These are phyloP conservation scores for Geopyxis carbonaria DNA, from an alignment of 495 filamentous ascomycete species.

Conservation along the genomic window DNA sequence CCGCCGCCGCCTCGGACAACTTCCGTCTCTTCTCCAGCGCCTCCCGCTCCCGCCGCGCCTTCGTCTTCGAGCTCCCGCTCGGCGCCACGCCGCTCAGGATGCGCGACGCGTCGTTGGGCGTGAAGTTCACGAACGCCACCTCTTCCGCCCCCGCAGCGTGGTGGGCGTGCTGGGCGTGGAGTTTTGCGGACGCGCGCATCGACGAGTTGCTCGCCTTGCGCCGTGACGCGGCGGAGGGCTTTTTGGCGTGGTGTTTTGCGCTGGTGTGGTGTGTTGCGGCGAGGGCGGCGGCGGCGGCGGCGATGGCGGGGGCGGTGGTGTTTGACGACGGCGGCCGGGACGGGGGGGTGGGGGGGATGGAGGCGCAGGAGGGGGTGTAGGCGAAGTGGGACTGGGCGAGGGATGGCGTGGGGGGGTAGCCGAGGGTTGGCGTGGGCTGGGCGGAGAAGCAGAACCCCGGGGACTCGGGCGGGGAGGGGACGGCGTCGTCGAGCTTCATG, in stretches of 20 bases:
- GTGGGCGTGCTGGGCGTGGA: slow-evolving; percentile 8
- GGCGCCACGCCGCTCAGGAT: slow-evolving; percentile 87
- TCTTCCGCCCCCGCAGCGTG: slow-evolving; percentile 23
- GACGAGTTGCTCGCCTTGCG: slow-evolving; percentile 20
- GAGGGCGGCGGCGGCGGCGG: slow-evolving; percentile 14
- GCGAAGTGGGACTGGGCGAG: slow-evolving; percentile 12
- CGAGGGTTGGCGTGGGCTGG: slow-evolving; percentile 5
- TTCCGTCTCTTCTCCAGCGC: slow-evolving; percentile 60
- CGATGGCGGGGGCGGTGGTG: slow-evolving; percentile 7
- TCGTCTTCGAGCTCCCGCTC: slow-evolving; percentile 80
- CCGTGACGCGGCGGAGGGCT: slow-evolving; percentile 12
- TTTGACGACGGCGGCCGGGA: slow-evolving; percentile 8
- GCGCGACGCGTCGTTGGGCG: slow-evolving; percentile 57
- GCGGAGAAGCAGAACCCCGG: slow-evolving; percentile 19
- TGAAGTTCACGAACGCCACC: slow-evolving; percentile 81
- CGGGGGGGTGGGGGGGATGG: slow-evolving; percentile 16
- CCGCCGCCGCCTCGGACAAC: slow-evolving; percentile 53
- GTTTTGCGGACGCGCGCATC: slow-evolving; percentile 17
- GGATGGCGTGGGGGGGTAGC: slow-evolving; percentile 15
- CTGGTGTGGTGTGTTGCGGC: slow-evolving; percentile 16
- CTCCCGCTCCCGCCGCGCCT: slow-evolving; percentile 74
- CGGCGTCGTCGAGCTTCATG: slow-evolving; percentile 2
- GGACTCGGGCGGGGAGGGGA: slow-evolving; percentile 22
- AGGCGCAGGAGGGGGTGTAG: slow-evolving; percentile 6
- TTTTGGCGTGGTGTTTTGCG: slow-evolving; percentile 10